Evolutionary conservation across 1,284 basidiomycete species (phyloP).

Genomic region (Cutaneotrichosporon cutaneum): DNA sequence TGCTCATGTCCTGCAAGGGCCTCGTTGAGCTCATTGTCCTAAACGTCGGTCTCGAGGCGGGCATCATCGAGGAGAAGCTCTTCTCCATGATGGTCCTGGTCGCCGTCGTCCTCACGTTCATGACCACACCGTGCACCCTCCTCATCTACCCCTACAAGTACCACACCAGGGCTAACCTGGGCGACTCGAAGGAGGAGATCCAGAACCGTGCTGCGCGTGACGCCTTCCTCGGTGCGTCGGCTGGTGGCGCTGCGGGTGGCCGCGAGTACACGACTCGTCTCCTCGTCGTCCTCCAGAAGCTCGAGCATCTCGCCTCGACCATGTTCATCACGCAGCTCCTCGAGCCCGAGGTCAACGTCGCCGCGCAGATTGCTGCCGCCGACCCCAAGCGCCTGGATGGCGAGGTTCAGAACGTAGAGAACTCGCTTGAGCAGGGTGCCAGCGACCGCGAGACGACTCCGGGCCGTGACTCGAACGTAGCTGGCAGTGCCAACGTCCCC

Average conservation of each 20-base stretch:
- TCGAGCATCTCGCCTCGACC: constrained; percentile 71
- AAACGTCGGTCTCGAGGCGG: constrained; percentile 79
- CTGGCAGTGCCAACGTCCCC: not conserved
- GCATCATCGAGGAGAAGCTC: constrained; percentile 67
- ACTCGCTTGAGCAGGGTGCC: constrained; percentile 1
- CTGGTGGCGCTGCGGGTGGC: constrained; percentile 36
- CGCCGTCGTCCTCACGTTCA: constrained; percentile 78
- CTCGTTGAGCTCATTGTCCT: constrained; percentile 85
- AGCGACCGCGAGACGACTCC: constrained; percentile 9
- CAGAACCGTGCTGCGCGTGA: constrained; percentile 35
- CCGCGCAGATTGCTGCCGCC: constrained; percentile 59
- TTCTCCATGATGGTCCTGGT: constrained; percentile 87
- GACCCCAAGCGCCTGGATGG: constrained; percentile 40
- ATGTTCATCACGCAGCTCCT: constrained; percentile 59
- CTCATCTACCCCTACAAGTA: constrained; percentile 69
- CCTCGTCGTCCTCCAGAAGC: constrained; percentile 82
- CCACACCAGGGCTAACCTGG: constrained; percentile 39
- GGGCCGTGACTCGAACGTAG: not conserved
- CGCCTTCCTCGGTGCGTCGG: constrained; percentile 12
- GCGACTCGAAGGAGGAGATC: constrained; percentile 14
- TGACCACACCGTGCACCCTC: constrained; percentile 82
- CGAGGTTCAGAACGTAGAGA: constrained; percentile 13
- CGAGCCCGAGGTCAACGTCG: constrained; percentile 35
- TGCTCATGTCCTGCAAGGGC: constrained; percentile 91
- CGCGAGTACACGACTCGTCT: constrained; percentile 55